Percentiles rank a stretch among this genome's conserved stretches.
Conservation (phyloP, 257 asterid genomes). For the Marsdenia floribunda region DNA sequence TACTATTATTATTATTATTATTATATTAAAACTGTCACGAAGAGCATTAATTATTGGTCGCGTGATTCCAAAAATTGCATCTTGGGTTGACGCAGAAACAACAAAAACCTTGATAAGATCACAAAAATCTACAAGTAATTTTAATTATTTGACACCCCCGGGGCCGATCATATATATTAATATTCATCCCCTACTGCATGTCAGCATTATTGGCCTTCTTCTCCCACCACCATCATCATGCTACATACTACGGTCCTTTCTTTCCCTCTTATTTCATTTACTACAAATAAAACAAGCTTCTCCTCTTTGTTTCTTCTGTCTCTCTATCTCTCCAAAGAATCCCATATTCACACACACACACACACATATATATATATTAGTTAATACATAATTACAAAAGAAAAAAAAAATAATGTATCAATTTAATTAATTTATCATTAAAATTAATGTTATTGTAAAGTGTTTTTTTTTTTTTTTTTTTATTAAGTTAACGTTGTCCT, state of each 20-base stretch:
- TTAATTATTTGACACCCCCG: neutral
- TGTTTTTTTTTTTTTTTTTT: no score
- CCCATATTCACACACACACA: neutral
- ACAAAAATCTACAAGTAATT: constrained; percentile 10
- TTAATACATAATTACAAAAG: no score
- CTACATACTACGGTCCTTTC: no score
- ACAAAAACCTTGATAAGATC: constrained; percentile 13
- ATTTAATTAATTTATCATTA: no score
- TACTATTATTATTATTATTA: neutral
- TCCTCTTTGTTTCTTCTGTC: no score
- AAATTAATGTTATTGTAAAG: no score
- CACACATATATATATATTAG: no score
- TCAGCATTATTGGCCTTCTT: constrained; percentile 19
- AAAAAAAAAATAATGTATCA: no score
- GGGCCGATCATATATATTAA: neutral
- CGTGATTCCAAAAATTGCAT: constrained; percentile 35
- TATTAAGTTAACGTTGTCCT: no score
- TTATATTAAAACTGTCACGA: constrained; percentile 1
- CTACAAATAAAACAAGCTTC: no score
- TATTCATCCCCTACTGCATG: neutral
- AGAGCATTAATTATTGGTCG: constrained; percentile 49
- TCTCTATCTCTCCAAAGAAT: neutral
- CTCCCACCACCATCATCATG: neutral
- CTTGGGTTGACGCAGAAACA: constrained; percentile 24
- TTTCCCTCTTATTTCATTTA: no score